A percentile compares a stretch with the other conserved stretches of the same genome.
Conservation (phyloP, 441 rosid species). For the Cnidoscolus chayamansa region DNA sequence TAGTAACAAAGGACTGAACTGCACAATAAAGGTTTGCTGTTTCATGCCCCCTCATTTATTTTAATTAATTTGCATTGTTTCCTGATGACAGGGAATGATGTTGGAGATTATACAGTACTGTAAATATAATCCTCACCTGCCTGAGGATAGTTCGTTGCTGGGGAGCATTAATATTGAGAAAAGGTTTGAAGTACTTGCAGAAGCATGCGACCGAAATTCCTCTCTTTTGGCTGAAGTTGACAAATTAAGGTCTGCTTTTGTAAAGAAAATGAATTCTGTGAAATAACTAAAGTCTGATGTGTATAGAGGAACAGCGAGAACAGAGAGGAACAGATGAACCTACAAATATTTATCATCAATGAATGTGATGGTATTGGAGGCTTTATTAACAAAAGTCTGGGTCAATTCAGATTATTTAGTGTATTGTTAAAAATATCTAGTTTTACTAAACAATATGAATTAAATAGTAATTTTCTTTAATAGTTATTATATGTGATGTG, state of each 20-base stretch:
- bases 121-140: slow-evolving; percentile 25
- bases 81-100: slow-evolving; percentile 55
- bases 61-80: slow-evolving; percentile 10
- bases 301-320: not conserved
- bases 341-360: too few relatives aligned
- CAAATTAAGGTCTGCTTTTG: slow-evolving; percentile 43
- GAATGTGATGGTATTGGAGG: too few relatives aligned
- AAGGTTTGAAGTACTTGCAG: slow-evolving; percentile 48
- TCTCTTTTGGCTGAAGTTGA: slow-evolving; percentile 52
- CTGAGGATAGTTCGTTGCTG: slow-evolving; percentile 25
- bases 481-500: too few relatives aligned
- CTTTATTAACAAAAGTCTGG: too few relatives aligned
- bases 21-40: not conserved
- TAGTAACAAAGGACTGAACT: not conserved
- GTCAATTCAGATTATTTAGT: too few relatives aligned
- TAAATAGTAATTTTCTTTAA: too few relatives aligned
- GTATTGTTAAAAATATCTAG: too few relatives aligned
- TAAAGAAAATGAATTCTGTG: slow-evolving; percentile 5
- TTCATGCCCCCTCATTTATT: not conserved
- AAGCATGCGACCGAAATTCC: slow-evolving; percentile 61
- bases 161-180: slow-evolving; percentile 20
- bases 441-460: too few relatives aligned
- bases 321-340: too few relatives aligned
- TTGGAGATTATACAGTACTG: slow-evolving; percentile 49
- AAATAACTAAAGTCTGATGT: not conserved